Evolutionary conservation across 306 rosid species (phyloP).

Genomic region (Corylus heterophylla): DNA sequence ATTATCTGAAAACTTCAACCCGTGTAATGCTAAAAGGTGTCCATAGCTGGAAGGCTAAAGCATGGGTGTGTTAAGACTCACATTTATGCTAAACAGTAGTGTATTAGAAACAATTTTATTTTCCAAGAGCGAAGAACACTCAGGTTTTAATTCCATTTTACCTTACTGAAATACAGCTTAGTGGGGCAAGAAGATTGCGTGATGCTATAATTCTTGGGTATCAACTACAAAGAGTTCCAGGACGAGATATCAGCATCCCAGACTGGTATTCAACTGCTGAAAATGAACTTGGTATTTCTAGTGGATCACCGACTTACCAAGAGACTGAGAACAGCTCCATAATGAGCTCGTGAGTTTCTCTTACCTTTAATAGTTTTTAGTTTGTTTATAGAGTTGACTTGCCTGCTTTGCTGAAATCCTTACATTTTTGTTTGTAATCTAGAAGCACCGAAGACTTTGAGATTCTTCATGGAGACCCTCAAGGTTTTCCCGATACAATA

Average conservation of each 20-base stretch:
- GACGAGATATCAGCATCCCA: constrained; percentile 82
- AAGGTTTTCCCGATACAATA: constrained; percentile 77
- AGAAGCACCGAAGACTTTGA: constrained; percentile 73
- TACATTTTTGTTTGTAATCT: constrained; percentile 19
- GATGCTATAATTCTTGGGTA: constrained; percentile 98
- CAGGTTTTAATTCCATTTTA: constrained; percentile 27
- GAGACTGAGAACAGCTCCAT: constrained; percentile 34
- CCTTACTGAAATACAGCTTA: constrained; percentile 57
- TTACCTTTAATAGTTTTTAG: constrained; percentile 24
- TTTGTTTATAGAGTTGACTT: constrained; percentile 14
- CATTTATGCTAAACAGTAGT: neutral
- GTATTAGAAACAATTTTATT: neutral
- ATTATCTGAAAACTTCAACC: neutral
- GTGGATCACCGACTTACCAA: constrained; percentile 44
- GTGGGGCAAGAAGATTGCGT: constrained; percentile 93
- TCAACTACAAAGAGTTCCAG: constrained; percentile 94
- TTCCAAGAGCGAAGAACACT: constrained; percentile 8
- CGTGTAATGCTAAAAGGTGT: neutral
- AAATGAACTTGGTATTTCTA: constrained; percentile 61
- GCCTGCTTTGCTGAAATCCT: neutral
- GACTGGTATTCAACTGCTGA: constrained; percentile 95
- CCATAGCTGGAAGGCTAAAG: neutral
- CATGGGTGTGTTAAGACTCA: neutral
- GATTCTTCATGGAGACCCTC: constrained; percentile 90
- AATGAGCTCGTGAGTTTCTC: constrained; percentile 60